Evolutionary conservation across 75 land plant species (phyloP).

Genomic region (Cupressus sempervirens): DNA sequence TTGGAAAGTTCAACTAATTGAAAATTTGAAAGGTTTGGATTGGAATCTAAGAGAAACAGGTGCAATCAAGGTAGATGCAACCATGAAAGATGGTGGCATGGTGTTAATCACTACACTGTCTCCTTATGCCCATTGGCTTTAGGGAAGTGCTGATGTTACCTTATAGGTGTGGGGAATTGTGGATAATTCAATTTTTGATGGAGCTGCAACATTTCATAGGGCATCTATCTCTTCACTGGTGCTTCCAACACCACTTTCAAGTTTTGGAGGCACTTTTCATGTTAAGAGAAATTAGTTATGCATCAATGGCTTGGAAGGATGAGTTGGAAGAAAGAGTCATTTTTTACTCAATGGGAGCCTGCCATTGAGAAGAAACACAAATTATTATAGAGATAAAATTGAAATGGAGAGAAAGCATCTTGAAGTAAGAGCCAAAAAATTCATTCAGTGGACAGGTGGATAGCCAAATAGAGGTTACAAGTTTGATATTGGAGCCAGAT

Average conservation of each 20-base stretch:
- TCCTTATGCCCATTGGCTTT: constrained; percentile 87
- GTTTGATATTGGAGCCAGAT: constrained; percentile 86
- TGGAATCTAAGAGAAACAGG: constrained; percentile 77
- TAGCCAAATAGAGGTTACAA: constrained; percentile 72
- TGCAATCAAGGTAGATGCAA: constrained; percentile 91
- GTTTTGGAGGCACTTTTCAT: constrained; percentile 84
- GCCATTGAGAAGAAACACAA: constrained; percentile 63
- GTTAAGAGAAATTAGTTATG: constrained; percentile 74
- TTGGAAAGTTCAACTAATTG: constrained; percentile 77
- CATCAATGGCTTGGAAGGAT: constrained; percentile 79
- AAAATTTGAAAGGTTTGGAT: constrained; percentile 77
- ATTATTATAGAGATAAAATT: constrained; percentile 54
- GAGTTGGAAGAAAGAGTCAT: constrained; percentile 86
- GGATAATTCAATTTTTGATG: constrained; percentile 83
- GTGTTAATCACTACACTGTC: constrained; percentile 88
- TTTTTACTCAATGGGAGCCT: constrained; percentile 75
- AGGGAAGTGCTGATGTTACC: constrained; percentile 88
- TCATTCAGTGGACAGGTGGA: constrained; percentile 96
- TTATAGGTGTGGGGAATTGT: constrained; percentile 90
- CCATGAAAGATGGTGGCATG: constrained; percentile 99
- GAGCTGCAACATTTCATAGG: constrained; percentile 90
- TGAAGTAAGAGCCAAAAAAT: constrained; percentile 93
- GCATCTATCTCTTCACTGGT: constrained; percentile 92
- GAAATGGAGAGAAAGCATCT: constrained; percentile 85
- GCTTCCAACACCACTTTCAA: constrained; percentile 81